phyloP scores from a whole-genome alignment of 805 yeast genomes.

The Myxozyma geophila region DNA sequence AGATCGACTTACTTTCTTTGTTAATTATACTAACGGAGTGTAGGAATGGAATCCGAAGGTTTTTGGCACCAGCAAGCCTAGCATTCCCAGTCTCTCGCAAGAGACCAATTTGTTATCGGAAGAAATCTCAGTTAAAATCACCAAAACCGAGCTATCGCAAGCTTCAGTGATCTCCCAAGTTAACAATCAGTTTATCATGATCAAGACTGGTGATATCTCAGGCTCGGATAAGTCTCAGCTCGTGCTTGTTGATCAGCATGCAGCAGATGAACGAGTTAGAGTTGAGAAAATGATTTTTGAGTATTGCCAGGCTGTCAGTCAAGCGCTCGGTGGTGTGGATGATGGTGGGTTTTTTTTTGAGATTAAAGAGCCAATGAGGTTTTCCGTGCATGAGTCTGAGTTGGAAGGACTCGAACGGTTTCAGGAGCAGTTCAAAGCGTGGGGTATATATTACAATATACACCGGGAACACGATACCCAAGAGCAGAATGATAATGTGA shows the following conservation, averaged over 20 bases:
- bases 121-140: not conserved
- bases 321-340: not conserved
- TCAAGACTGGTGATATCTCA: slow-evolving; percentile 39
- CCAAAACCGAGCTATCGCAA: slow-evolving; percentile 7
- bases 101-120: not conserved
- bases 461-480: not conserved
- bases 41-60: slow-evolving; percentile 17
- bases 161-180: slow-evolving; percentile 53
- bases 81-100: slow-evolving; percentile 7
- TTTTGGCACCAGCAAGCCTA: slow-evolving; percentile 14
- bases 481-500: not conserved
- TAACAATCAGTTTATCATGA: slow-evolving; percentile 65
- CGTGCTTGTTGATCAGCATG: slow-evolving; percentile 75
- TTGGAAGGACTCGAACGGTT: not conserved
- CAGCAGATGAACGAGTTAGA: slow-evolving; percentile 74
- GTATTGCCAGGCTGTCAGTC: slow-evolving; percentile 41
- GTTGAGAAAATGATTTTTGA: slow-evolving; percentile 58
- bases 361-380: slow-evolving; percentile 29
- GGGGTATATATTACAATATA: slow-evolving; percentile 52
- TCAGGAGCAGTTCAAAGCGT: slow-evolving; percentile 36
- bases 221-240: slow-evolving; percentile 42
- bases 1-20: not conserved
- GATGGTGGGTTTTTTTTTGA: not conserved
- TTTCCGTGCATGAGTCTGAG: not conserved
- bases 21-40: not conserved